Evolutionary conservation across 2,329 filamentous ascomycete species (phyloP).

Genomic region (Penicillium frequentans): DNA sequence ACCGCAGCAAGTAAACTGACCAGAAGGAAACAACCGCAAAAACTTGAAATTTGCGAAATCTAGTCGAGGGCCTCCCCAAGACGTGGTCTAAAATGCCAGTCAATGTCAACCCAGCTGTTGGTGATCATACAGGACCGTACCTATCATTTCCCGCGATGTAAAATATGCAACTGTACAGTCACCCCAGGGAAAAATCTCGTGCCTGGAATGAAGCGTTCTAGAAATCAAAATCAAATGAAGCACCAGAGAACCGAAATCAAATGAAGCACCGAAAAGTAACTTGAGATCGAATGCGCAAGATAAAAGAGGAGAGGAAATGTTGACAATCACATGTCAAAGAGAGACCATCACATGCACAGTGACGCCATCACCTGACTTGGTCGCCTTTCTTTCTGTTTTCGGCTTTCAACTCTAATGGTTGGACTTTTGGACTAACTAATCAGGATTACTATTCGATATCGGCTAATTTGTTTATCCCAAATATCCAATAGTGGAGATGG

Average conservation of each 20-base stretch:
- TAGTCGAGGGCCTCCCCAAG: constrained; percentile 82
- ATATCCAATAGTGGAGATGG: too few species aligned
- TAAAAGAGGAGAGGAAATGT: background rate
- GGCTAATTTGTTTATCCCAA: background rate
- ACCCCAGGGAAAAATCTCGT: background rate
- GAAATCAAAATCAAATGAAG: background rate
- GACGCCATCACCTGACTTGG: constrained; percentile 16
- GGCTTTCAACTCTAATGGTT: too few species aligned
- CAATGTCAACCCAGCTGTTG: background rate
- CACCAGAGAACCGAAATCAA: background rate
- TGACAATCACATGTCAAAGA: constrained; percentile 25
- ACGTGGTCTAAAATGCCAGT: constrained; percentile 68
- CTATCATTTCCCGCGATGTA: background rate
- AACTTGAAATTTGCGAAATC: constrained; percentile 90
- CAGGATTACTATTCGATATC: background rate
- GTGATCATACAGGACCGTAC: background rate
- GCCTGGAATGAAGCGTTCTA: background rate
- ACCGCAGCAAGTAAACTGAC: constrained; percentile 80
- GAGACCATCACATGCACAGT: constrained; percentile 20
- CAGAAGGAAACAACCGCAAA: constrained; percentile 89
- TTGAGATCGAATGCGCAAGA: background rate
- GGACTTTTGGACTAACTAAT: too few species aligned
- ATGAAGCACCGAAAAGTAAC: background rate
- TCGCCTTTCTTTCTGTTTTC: too few species aligned
- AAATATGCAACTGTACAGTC: background rate